Conservation (phyloP, 225 moss, liverwort and hornwort genomes). For the Climacium dendroides region DNA sequence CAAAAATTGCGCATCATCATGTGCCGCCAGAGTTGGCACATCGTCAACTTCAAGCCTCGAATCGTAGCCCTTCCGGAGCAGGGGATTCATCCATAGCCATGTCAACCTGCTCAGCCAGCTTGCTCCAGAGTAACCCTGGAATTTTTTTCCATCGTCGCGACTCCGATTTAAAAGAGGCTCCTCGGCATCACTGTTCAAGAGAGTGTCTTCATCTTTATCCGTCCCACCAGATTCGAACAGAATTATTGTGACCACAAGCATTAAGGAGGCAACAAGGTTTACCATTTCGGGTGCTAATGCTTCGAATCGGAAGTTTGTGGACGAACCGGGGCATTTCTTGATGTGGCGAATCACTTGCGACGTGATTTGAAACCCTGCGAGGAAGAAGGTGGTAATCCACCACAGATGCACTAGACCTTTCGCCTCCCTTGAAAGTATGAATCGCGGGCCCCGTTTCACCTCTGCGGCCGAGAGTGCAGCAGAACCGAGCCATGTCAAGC, state of each 20-base stretch:
- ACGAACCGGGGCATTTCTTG: neutral
- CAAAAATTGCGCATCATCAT: conserved; percentile 17
- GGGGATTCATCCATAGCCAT: conserved; percentile 44
- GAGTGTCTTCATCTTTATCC: neutral
- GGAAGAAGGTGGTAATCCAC: neutral
- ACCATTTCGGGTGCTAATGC: neutral
- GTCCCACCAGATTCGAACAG: neutral
- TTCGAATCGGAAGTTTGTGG: neutral
- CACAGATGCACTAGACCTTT: neutral
- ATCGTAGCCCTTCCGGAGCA: conserved; percentile 21
- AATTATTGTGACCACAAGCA: neutral
- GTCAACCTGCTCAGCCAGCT: conserved; percentile 13
- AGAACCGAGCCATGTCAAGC: conserved; percentile 7
- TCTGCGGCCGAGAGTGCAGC: neutral
- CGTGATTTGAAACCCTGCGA: neutral
- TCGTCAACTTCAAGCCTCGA: conserved; percentile 13
- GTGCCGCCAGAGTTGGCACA: conserved; percentile 29
- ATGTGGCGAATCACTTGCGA: neutral
- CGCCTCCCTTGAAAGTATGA: neutral
- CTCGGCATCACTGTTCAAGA: neutral
- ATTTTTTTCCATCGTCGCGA: neutral
- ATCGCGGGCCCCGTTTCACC: neutral
- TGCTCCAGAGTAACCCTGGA: neutral
- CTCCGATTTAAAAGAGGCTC: neutral
- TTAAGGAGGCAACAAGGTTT: neutral